phyloP scores from a whole-genome alignment of 2,329 filamentous ascomycete species.

The Magnaporthiopsis poae region DNA sequence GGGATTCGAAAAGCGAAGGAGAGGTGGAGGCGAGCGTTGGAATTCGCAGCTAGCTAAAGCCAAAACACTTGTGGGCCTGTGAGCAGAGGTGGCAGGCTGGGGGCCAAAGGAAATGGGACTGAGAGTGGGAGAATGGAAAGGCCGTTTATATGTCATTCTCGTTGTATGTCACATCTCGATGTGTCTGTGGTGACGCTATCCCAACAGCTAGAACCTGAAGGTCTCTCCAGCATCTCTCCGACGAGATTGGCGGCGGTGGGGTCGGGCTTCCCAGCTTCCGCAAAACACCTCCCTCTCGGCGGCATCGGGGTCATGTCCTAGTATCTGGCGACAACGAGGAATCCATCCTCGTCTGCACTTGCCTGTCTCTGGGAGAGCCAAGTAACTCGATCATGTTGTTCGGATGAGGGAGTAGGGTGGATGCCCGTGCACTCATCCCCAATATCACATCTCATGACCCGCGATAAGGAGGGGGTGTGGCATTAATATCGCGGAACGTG shows the following conservation, averaged over 20 bases:
- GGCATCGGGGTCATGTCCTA: background rate
- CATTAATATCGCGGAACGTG: background rate
- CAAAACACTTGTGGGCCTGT: background rate
- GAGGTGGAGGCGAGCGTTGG: background rate
- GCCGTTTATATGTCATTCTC: background rate
- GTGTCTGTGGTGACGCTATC: background rate
- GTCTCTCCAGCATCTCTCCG: background rate
- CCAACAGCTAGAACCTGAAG: background rate
- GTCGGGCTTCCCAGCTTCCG: too few relatives aligned
- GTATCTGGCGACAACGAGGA: background rate
- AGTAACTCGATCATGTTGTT: background rate
- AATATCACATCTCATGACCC: background rate
- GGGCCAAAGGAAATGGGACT: background rate
- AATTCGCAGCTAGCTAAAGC: background rate
- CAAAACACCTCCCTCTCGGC: background rate
- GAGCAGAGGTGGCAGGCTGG: background rate
- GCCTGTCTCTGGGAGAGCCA: background rate
- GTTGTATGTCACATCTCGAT: background rate
- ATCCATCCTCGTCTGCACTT: background rate
- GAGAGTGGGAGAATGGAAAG: background rate
- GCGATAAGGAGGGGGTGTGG: background rate
- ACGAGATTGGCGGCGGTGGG: background rate
- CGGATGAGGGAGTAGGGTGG: background rate
- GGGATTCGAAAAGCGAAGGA: background rate
- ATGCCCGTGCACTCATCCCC: background rate